Base-by-base conservation (phyloP, 2,329 filamentous ascomycete genomes). In the Colletotrichum lupini region DNA sequence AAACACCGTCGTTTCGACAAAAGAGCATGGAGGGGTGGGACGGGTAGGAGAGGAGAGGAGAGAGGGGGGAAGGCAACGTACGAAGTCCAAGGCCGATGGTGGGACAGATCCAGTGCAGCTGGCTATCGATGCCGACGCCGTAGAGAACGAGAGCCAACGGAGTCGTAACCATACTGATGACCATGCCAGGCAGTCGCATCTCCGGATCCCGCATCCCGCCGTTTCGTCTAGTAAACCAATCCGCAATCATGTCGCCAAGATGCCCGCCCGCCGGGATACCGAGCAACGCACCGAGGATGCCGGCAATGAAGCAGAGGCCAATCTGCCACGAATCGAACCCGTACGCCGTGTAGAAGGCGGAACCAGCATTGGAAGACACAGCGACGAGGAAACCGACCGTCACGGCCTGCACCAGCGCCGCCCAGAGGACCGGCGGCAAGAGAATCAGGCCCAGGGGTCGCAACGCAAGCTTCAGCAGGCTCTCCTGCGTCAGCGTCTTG, bases 181-280 rank as follows among this genome's bases (percentile, higher is more conserved):
- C 78, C 22, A 91, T 83, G 5, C 86, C 86, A 1, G 88, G 88
- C 5, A 91, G 79, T n/a, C 89, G 83, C 88, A 91, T 90, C 77
- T 91, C 88, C 0, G 89, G 87, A 62, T 90, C 85, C n/a, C 89
- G 83, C 24, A 91, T 83, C 5, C 89, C 89, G 4, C 85, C 83
- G 75, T 91, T 91, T 32, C 83, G 82, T 65, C 79, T 81, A 0
- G 89, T 91, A 26, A 87, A 81, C 67, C 80, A 83, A 61, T 88
- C 85, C 22, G 87, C 86, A 9, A 85, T 79, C 77, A 81, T 82
- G 76, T 90, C 86, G 2, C 84, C 84, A 1, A 87, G 76, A 35
- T 82, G 79, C 0, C 89, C 88, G 8, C 88, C 88, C 3, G 85
- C 83, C 3, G 86, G 83, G n/a, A 89, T 85, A 12, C 86, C 88